phyloP scores from a whole-genome alignment of 768 basidiomycete genomes.

The Phanerochaete carnosa region DNA sequence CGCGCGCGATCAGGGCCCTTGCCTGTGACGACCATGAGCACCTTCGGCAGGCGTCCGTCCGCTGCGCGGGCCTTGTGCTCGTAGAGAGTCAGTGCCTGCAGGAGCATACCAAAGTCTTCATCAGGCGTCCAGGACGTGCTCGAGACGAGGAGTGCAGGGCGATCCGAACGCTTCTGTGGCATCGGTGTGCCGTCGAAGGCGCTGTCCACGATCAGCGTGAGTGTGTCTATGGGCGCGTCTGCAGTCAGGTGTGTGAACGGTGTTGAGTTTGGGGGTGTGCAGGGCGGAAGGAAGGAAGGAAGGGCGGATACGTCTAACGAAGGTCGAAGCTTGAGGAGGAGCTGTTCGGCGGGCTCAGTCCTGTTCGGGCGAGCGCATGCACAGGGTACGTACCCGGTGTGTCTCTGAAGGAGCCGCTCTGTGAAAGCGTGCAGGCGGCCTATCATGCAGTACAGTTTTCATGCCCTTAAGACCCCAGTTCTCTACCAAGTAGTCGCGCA shows the following conservation, averaged over 20 bases:
- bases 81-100: constrained; percentile 71
- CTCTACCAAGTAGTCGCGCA: constrained; percentile 66
- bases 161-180: constrained; percentile 59
- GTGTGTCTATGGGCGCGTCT: constrained; percentile 61
- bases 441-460: constrained; percentile 81
- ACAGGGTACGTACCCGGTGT: constrained; percentile 55
- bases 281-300: constrained; percentile 53
- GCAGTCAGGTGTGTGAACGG: constrained; percentile 52
- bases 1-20: constrained; percentile 74
- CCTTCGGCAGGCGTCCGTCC: constrained; percentile 55
- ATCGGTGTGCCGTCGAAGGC: constrained; percentile 23
- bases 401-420: constrained; percentile 64
- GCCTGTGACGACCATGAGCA: constrained; percentile 86
- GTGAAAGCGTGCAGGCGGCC: constrained; percentile 85
- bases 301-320: constrained; percentile 13
- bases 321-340: constrained; percentile 30
- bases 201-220: constrained; percentile 27
- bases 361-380: not conserved
- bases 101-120: constrained; percentile 86
- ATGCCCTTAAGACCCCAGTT: constrained; percentile 80
- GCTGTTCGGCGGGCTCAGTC: not conserved
- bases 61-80: constrained; percentile 49
- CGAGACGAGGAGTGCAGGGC: constrained; percentile 85
- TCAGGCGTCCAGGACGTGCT: constrained; percentile 98
- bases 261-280: constrained; percentile 45